phyloP scores from a whole-genome alignment of 2,329 filamentous ascomycete species.

The Lachnellula occidentalis region DNA sequence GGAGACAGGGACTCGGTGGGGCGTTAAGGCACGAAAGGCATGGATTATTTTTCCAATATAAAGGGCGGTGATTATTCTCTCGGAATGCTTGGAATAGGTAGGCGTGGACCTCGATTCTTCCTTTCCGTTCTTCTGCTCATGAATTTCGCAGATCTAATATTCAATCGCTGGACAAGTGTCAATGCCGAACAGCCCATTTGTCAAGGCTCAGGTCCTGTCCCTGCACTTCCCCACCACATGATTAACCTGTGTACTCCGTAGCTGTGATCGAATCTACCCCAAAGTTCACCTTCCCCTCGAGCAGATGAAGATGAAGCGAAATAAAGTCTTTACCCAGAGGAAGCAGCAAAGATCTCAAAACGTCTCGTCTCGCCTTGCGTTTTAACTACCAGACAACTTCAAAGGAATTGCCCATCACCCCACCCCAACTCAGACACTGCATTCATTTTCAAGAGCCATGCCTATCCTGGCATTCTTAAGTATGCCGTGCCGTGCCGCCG shows the following conservation, averaged over 20 bases:
- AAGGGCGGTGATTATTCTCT: not conserved
- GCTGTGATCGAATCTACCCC: not conserved
- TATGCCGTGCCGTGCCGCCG: too few relatives aligned
- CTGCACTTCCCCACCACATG: not conserved
- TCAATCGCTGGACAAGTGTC: too few relatives aligned
- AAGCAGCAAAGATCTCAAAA: not conserved
- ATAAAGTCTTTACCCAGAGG: not conserved
- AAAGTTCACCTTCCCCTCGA: not conserved
- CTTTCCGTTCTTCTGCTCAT: not conserved
- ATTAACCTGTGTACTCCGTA: not conserved
- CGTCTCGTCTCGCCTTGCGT: not conserved
- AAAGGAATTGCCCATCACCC: too few relatives aligned
- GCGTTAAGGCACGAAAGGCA: constrained; percentile 1
- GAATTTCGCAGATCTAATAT: too few relatives aligned
- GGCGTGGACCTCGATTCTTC: not conserved
- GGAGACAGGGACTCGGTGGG: constrained; percentile 1
- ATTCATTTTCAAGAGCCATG: too few relatives aligned
- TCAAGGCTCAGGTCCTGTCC: not conserved
- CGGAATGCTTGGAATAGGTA: not conserved
- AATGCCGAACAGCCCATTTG: not conserved
- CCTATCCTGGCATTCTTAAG: too few relatives aligned
- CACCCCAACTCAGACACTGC: too few relatives aligned
- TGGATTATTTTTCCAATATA: not conserved
- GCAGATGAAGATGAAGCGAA: not conserved
- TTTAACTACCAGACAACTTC: too few relatives aligned